Evolutionary conservation across 208 protist species (phyloP), one percentile per base, ranked within the genome.

Genomic region (Acanthamoeba lugdunensis): DNA sequence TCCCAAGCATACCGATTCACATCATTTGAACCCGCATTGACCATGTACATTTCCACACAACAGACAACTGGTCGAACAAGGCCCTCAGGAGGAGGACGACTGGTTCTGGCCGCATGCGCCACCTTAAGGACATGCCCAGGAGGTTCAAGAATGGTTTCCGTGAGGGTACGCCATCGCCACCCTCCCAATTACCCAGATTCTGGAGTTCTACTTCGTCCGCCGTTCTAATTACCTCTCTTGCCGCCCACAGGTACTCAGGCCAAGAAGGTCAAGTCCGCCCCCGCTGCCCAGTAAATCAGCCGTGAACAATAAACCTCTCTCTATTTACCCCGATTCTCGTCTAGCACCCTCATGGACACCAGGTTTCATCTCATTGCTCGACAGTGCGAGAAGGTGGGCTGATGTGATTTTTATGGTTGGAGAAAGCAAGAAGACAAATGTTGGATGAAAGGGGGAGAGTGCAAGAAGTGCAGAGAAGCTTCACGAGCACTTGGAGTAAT

Each of bases 141-240:
- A 97, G 97, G 94, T 98, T 99, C 97, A 98, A 98, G 94, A 99
- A 99, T 97, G 98, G 98, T 96, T 99, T 99, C 98, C 96, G 95
- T 65, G 94, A 97, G 85, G 97, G 97, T 94, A 94, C 67, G 54
- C 25, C 23, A 84, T 84, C 75, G 33, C 28, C 75, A 37, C 13
- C 16, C 56, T 61, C 56, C 16, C 5, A 16, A 61, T 16, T 18
- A 25, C 16, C 28, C 33, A 16, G 18, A 13, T 21, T 25, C 14
- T 45, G 1, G 23, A 73, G n/a, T 41, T 90, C 25, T 52, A 16
- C 48, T 52, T 90, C 61, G 33, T 71, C 25, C 30, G 9, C 16
- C 4, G 25, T 45, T 23, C 84, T 50, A 33, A 54, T 91, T 91
- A 28, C 58, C 33, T 2, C 30, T 37, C 85, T 28, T 37, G 9